Conservation (phyloP, 2,329 filamentous ascomycete species). For the Claviceps cyperi region DNA sequence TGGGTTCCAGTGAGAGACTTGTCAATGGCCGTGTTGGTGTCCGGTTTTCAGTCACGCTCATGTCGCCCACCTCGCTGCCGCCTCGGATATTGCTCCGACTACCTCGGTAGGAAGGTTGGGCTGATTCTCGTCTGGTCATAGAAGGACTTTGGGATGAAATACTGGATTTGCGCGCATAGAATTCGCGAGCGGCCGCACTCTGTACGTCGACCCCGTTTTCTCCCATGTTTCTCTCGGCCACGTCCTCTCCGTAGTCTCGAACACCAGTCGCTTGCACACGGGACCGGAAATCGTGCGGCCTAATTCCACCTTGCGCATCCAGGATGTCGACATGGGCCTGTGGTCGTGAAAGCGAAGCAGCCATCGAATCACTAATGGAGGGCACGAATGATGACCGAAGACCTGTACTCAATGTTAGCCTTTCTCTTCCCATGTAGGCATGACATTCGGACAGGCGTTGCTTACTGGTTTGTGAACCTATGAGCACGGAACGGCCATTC, state of each 20-base stretch:
- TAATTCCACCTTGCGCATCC: constrained; percentile 24
- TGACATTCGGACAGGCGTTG: background rate
- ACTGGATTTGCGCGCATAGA: constrained; percentile 11
- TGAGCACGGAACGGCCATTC: background rate
- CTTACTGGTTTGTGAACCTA: constrained; percentile 2
- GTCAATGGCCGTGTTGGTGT: background rate
- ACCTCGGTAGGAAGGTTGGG: background rate
- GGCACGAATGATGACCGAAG: background rate
- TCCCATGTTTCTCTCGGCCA: constrained; percentile 41
- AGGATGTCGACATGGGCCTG: constrained; percentile 4
- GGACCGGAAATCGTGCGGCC: constrained; percentile 28
- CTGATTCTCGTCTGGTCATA: constrained; percentile 2
- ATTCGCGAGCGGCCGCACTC: constrained; percentile 18
- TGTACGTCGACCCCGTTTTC: constrained; percentile 19
- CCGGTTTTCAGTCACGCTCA: background rate
- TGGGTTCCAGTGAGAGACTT: background rate
- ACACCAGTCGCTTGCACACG: constrained; percentile 32
- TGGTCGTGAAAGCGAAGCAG: background rate
- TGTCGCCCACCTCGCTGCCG: constrained; percentile 2
- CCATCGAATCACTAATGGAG: background rate
- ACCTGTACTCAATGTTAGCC: background rate
- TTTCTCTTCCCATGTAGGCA: background rate
- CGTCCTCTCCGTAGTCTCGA: constrained; percentile 43
- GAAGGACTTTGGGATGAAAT: constrained; percentile 1
- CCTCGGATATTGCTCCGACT: background rate